phyloP scores from a whole-genome alignment of 305 asterid species.

The Fraxinus greggii region DNA sequence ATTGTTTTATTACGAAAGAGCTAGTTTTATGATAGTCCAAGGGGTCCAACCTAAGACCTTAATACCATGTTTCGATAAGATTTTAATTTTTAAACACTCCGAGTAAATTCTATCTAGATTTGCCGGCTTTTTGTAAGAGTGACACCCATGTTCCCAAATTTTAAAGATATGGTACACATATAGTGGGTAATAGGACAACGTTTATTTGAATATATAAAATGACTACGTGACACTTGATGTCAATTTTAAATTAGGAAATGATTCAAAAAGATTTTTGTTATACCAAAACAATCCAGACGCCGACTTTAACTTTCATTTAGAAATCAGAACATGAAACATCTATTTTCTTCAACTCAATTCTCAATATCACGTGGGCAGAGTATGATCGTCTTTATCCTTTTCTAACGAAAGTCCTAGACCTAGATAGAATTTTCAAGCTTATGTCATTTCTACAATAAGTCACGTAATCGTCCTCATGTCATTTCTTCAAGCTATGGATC shows the following conservation, averaged over 20 bases:
- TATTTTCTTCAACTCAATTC: neutral
- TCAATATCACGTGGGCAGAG: neutral
- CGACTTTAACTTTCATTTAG: neutral
- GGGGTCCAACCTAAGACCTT: neutral
- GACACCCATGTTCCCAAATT: neutral
- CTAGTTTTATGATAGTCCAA: conserved; percentile 4
- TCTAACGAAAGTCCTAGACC: neutral
- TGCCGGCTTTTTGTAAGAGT: neutral
- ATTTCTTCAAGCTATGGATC: neutral
- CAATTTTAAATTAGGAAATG: neutral
- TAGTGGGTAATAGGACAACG: too few relatives aligned
- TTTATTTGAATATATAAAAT: too few relatives aligned
- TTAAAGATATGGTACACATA: too few relatives aligned
- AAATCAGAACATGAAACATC: neutral
- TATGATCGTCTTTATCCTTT: neutral
- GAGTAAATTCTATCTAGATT: neutral
- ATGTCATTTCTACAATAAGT: neutral
- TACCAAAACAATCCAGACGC: neutral
- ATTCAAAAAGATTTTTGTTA: too few relatives aligned
- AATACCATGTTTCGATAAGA: neutral
- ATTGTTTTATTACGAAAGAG: conserved; percentile 2
- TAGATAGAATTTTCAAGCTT: neutral
- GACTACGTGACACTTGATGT: neutral
- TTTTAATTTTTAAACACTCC: neutral
- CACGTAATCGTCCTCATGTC: neutral